Percentiles rank a stretch among this genome's conserved stretches.
These are phyloP conservation scores for Hypoxylon perforatum DNA, from an alignment of 495 filamentous ascomycete species.

Conservation along the genomic window DNA sequence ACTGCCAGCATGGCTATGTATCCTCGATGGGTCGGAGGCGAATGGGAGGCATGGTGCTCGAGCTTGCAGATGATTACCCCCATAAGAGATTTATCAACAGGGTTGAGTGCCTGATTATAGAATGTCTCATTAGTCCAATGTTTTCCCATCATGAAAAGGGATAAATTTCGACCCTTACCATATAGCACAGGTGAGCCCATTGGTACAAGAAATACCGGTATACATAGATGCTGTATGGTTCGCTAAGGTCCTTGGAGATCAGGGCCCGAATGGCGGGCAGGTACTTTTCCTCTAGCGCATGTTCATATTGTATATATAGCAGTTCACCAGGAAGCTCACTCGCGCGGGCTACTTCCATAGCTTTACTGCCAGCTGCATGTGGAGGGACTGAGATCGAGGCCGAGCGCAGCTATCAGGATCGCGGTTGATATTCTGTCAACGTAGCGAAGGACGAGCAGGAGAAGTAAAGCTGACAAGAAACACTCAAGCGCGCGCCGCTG, in stretches of 20 bases:
- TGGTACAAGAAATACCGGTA: conserved; percentile 99
- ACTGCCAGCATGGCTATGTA: conserved; percentile 99
- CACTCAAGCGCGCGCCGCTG: not conserved
- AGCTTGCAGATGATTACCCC: conserved; percentile 98
- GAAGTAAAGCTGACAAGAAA: not conserved
- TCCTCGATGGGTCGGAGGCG: conserved; percentile 81
- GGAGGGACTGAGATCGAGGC: conserved; percentile 3
- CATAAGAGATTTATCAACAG: conserved; percentile 62
- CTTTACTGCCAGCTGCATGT: conserved; percentile 16
- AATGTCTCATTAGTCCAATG: conserved; percentile 10
- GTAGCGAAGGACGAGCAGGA: not conserved
- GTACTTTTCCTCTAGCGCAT: conserved; percentile 79
- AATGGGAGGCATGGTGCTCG: conserved; percentile 79
- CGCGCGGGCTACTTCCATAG: conserved; percentile 39
- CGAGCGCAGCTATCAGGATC: conserved; percentile 3
- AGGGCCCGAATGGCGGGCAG: conserved; percentile 88
- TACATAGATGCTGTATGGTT: conserved; percentile 99
- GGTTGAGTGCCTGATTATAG: conserved; percentile 71
- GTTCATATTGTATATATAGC: conserved; percentile 85
- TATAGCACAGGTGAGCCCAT: conserved; percentile 96
- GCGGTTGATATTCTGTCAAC: not conserved
- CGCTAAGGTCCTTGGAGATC: conserved; percentile 96
- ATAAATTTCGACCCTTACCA: conserved; percentile 62
- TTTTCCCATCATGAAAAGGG: not conserved
- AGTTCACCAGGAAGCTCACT: conserved; percentile 64